Base-by-base conservation (phyloP, 306 rosid genomes). In the Luffa acutangula region DNA sequence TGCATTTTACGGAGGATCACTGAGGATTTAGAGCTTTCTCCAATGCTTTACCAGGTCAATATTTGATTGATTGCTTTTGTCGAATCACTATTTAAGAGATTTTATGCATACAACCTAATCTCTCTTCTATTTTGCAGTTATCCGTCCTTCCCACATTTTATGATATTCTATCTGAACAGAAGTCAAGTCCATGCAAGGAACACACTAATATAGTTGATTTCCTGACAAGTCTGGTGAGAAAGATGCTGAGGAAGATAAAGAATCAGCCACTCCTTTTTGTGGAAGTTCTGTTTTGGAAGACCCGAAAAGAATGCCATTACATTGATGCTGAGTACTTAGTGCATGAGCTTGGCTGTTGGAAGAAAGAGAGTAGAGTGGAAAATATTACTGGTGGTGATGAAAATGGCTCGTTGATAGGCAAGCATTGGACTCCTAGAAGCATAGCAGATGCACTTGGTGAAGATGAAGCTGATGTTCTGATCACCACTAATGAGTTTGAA, bases 381-480 rank as follows among this genome's bases (percentile, higher is more conserved):
- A 81, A 56, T 71, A 64, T 80, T 79, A 80, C 78, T 8, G 86
- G 77, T 70, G 84, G 83, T 82, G 87, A 81, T 70, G 92, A 85
- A 59, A 62, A 63, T 70, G 87, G 89, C 81, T 88, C 86, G 58
- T 88, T 93, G 58, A 85, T 64, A 37, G 90, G 58, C 46, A 87
- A 88, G 58, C 78, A 34, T 43, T 88, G 92, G 91, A 86, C 84
- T 21, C 78, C 75, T 57, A 88, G 93, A 82, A 91, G 87, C 88
- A 83, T 92, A 77, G 97, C 97, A 78, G 98, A 95, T 81, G 97
- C 98, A 85, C 98, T 95, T 76, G 97, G 98, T 86, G 97, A 95
- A 8, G 98, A 95, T 85, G 98, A 95, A 89, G 97, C 97, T 45
- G 97, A 91, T 85, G 90, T 90, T 79, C 87, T 91, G 85, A 88